Evolutionary conservation across 805 yeast genomes (phyloP).

Genomic region (Yamadazyma scolyti): DNA sequence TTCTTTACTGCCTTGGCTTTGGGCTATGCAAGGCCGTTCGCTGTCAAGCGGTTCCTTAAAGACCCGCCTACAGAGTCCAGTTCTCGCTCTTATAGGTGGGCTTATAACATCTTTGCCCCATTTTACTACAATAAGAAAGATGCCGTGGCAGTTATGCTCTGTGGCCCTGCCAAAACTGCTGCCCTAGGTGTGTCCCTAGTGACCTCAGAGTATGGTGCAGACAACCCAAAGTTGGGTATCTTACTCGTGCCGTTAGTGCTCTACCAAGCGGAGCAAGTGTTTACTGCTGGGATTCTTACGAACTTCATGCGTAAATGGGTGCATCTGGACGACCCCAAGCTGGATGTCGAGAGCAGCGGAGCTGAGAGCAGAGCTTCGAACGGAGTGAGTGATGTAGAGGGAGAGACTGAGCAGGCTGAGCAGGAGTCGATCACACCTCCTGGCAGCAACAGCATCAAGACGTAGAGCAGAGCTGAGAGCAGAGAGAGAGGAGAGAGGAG

Average conservation of each 20-base stretch:
- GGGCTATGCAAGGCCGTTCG: conserved; percentile 56
- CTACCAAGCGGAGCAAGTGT: conserved; percentile 84
- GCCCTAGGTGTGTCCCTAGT: conserved; percentile 84
- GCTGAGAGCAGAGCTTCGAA: too few species aligned
- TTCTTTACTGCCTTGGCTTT: conserved; percentile 69
- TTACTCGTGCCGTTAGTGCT: conserved; percentile 78
- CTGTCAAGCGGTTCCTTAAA: conserved; percentile 39
- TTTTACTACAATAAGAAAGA: conserved; percentile 70
- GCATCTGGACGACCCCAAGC: conserved; percentile 26
- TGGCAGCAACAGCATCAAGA: too few species aligned
- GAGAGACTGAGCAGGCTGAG: too few species aligned
- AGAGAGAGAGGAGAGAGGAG: too few species aligned
- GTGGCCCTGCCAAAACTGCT: conserved; percentile 93
- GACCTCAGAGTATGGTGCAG: conserved; percentile 73
- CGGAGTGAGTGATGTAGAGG: too few species aligned
- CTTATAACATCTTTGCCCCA: conserved; percentile 49
- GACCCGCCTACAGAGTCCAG: conserved; percentile 46
- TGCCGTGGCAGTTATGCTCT: conserved; percentile 74
- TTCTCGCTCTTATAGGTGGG: conserved; percentile 40
- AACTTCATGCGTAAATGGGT: conserved; percentile 71
- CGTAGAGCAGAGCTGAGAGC: too few species aligned
- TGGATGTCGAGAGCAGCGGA: conserved; percentile 9
- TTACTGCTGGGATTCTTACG: conserved; percentile 72
- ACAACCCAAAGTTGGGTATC: conserved; percentile 60
- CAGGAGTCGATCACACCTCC: too few species aligned